Evolutionary conservation across 1,139 yeast species (phyloP), one percentile per base, ranked within the genome.

Genomic region (Kodamaea sp.): DNA sequence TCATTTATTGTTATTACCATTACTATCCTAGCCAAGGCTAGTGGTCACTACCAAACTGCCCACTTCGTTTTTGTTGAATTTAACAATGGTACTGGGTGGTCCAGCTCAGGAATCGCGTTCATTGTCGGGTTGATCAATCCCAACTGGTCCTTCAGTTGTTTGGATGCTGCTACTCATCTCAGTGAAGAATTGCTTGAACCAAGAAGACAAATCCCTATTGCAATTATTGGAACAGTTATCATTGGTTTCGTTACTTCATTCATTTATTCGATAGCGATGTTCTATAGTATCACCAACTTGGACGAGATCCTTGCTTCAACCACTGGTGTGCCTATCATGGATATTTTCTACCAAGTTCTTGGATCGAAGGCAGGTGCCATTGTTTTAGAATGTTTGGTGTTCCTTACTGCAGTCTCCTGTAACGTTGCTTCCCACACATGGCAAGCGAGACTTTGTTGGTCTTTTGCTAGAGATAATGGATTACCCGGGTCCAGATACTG

Each of bases 81-180:
- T 36, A 51, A 56, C 21, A 66, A 66, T 37, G 57, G 54, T 23
- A 67, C 73, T 14, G 73, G 73, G 22, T 68, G 73, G 73, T 42
- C 55, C 11, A 51, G 62, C 10, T 47, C 68, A 7, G 73, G 70
- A 28, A 63, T 66, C 45, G 73, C 73, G 2, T 67, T 67, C 43
- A 64, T 68, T 41, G 67, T 67, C 20, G 73, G 73, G 10, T 55
- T 67, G 36, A 57, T 67, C 38, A 67, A 67, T 44, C 73, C 73
- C 18, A 63, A 66, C 43, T 68, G 73, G 73, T 57, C 70, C 7
- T 68, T 67, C 47, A 52, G 64, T 42, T 67, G 73, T 51, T 57
- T 67, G 32, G 73, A 67, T 48, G 61, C 66, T 42, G 73, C 72
- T 11, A 61, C 71, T 31, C 73, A 67, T 44, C 54, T 67, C 50